phyloP scores from a whole-genome alignment of 2,329 filamentous ascomycete genomes.

The Rasamsonia emersonii region DNA sequence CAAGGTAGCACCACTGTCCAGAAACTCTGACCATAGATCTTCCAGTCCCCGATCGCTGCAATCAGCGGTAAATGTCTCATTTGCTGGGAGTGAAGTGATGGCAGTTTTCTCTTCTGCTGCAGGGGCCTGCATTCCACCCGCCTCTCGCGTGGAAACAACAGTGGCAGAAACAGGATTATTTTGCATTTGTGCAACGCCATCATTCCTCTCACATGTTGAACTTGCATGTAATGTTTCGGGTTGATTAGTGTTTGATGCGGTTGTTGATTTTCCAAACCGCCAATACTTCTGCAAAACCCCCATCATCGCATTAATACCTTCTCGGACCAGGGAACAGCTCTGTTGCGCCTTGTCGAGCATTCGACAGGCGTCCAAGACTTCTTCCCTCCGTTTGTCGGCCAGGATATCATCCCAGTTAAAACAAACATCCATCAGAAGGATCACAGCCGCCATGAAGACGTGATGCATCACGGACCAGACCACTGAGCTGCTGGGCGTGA shows the following conservation, averaged over 20 bases:
- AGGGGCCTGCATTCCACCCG: too few species aligned
- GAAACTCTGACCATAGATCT: constrained; percentile 24
- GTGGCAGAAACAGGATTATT: too few species aligned
- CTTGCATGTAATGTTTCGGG: background rate
- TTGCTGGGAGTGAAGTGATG: background rate
- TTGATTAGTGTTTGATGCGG: too few species aligned
- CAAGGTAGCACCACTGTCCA: constrained; percentile 18
- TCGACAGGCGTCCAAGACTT: constrained; percentile 30
- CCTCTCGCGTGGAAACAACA: too few species aligned
- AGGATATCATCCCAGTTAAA: constrained; percentile 32
- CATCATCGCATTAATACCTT: constrained; percentile 32
- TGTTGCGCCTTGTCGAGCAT: constrained; percentile 29
- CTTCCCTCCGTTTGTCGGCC: constrained; percentile 25
- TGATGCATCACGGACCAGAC: constrained; percentile 30
- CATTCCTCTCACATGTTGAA: background rate
- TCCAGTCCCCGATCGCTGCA: constrained; percentile 14
- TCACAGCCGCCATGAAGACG: constrained; percentile 32
- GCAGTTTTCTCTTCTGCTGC: background rate
- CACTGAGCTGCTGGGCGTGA: constrained; percentile 18
- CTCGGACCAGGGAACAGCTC: constrained; percentile 20
- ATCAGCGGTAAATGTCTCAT: background rate
- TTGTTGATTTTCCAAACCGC: constrained; percentile 11
- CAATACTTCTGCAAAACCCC: constrained; percentile 25
- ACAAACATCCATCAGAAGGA: constrained; percentile 32
- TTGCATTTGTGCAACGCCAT: background rate